Evolutionary conservation across 139 green algal genomes (phyloP), one percentile per base, ranked within the genome.

Genomic region (Picochlorum costavermella): DNA sequence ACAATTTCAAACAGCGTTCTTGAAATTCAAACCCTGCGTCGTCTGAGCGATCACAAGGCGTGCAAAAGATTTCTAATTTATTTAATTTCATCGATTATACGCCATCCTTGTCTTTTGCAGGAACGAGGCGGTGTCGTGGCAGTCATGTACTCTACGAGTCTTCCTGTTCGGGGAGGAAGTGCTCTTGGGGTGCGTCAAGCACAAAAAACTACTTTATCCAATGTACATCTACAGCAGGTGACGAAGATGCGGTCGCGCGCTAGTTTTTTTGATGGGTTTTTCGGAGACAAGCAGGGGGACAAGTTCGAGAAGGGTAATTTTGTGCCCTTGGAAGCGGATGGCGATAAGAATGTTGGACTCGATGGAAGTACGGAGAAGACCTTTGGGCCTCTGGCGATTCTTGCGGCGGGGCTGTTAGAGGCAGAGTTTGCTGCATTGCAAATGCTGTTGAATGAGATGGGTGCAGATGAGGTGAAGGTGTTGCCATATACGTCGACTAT

Each of bases 381-480:
- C 10, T 66, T 57, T 45, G 60, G 60, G 14, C 60, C 60, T 56
- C 60, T 66, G 10, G 33, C 31, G 17, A 66, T 66, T 20, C 20
- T 66, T 13, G 60, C 36, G 20, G 60, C 37, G 14, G 60, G 60
- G 13, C 14, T 66, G 13, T n/a, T 66, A 2, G 25, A 23, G n/a
- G 46, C 36, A 20, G 60, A 66, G 8, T 66, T 66, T 31, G 33
- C 48, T 12, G 60, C 33, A 57, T 20, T 66, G 26, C 46, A 66
- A 45, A 20, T 31, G 25, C 33, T 66, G 31, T 31, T 66, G 14
- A 14, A 45, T 23, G 60, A 66, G 17, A 56, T 66, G 13, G 60
- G 36, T 17, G 60, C 60, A 26, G 36, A 66, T 37, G 36, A 56
- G 60, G 36, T 66, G 10, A 17, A 20, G 14, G 8, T 66, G 26